Evolutionary conservation across 306 rosid genomes (phyloP).

Genomic region (Acmispon strigosus): DNA sequence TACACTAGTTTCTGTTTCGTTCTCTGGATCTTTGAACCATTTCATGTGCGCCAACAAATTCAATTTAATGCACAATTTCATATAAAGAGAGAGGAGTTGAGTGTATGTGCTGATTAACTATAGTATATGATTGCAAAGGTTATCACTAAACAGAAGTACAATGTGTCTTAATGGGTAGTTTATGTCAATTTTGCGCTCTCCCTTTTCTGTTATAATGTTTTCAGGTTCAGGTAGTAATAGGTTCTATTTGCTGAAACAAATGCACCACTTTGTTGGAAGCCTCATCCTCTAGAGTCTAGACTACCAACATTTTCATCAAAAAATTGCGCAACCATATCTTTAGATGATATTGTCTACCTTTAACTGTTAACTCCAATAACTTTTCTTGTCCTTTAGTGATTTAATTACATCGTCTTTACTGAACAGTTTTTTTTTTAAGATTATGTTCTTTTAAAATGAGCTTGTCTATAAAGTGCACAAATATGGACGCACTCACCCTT

Average conservation of each 20-base stretch:
- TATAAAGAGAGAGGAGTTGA: background rate
- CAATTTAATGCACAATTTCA: background rate
- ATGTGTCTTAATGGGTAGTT: background rate
- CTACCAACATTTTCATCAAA: no score
- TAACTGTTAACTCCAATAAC: background rate
- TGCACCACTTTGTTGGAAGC: background rate
- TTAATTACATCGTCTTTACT: background rate
- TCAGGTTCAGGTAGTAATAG: background rate
- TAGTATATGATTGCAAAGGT: background rate
- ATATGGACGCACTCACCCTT: no score
- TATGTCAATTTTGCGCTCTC: background rate
- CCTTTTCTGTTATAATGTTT: background rate
- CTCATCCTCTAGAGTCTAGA: background rate
- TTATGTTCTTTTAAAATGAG: no score
- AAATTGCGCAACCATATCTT: no score
- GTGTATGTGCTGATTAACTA: background rate
- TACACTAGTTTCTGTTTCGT: background rate
- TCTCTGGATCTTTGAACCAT: background rate
- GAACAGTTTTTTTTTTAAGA: background rate
- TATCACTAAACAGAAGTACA: background rate
- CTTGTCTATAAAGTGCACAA: no score
- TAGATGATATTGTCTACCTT: background rate
- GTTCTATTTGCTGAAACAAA: background rate
- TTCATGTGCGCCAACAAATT: background rate
- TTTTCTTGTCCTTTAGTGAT: background rate